Evolutionary conservation across 495 filamentous ascomycete species (phyloP), one percentile per base, ranked within the genome.

Genomic region (Bryoglossum gracile): DNA sequence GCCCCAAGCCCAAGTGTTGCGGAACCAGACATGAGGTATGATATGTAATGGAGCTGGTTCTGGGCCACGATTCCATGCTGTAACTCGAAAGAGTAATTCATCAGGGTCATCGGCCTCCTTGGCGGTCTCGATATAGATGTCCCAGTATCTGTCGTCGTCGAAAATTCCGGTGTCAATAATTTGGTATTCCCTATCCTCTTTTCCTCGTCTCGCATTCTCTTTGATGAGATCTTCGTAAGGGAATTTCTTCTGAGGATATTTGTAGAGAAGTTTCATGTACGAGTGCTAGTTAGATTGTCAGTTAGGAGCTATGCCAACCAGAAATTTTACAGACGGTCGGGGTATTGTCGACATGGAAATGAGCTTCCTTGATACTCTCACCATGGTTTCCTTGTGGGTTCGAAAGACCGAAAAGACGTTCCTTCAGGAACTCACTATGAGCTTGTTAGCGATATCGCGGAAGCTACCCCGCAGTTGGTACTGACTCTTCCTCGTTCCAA

Each of bases 181-280:
- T 63, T 95, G 90, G 66, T 95, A 96, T 61, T 97, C 91, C 22
- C 74, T 78, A 33, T 94, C 91, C 48, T 76, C 55, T 56, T 79
- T 84, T 34, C 75, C 71, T 16, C 89, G 84, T 46, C 72, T 77
- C 22, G 82, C 86, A 60, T 95, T 97, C 60, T 91, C 86, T 46
- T 86, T 72, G 28, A 92, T 66, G 14, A 97, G 69, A 51, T 94
- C 79, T 58, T 95, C 76, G 65, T 97, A 97, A 1, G 91, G 91
- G 56, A 97, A 97, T 38, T 83, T 78, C 58, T 75, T 74, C 69
- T 97, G 91, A 0, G 91, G 91, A 57, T 95, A 94, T 65, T 96
- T 97, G 76, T 97, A 97, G 53, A 95, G 82, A 58, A 79, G 92
- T 65, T 97, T 97, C 91, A 97, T 97, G 71, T 97, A 97, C 17